Evolutionary conservation across 1,139 yeast genomes (phyloP), one percentile per base, ranked within the genome.

Genomic region (Pneumocystis carinii): DNA sequence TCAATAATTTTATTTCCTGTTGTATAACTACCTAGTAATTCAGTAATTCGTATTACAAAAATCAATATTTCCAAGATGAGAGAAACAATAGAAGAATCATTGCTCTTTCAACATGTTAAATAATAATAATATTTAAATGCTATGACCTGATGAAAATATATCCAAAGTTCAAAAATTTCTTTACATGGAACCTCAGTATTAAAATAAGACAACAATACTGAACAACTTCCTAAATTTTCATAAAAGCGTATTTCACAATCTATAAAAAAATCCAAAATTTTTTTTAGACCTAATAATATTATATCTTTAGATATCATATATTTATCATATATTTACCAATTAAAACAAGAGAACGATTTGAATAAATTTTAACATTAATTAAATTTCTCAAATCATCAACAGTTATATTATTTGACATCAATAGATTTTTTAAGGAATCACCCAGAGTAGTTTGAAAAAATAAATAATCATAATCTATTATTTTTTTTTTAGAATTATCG

Each of bases 1-100:
- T 72, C 67, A 48, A 71, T 78, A 64, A 85, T 80, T 61, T 82
- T 73, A 5, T 75, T 74, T 1, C 74, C 77, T 41, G 27, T 17
- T 17, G 53, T 41, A 41, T 41, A 41, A 41, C 7, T 41, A 17
- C 53, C 53, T 41, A 41, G 19, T 41, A 41, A 17, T 41, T 14
- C 53, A 17, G 8, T 7, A 41, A 41, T 41, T 12, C 53, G 27
- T 41, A 41, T 41, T 17, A 41, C 53, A 17, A 24, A 41, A 41
- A 12, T 41, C 53, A 41, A 15, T 41, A 41, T 41, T 19, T 41
- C 53, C 10, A 41, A 41, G 17, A 41, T 41, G 10, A 41, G 17
- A 41, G 53, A 41, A 19, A 41, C 19, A 41, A 41, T 41, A 41
- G 53, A 15, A 17, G 7, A 17, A 17, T 41, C 27, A 41, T 41